A percentile compares a stretch with the other conserved stretches of the same genome.
Conservation (phyloP, 75 land plant genomes). For the Pinus tabuliformis region DNA sequence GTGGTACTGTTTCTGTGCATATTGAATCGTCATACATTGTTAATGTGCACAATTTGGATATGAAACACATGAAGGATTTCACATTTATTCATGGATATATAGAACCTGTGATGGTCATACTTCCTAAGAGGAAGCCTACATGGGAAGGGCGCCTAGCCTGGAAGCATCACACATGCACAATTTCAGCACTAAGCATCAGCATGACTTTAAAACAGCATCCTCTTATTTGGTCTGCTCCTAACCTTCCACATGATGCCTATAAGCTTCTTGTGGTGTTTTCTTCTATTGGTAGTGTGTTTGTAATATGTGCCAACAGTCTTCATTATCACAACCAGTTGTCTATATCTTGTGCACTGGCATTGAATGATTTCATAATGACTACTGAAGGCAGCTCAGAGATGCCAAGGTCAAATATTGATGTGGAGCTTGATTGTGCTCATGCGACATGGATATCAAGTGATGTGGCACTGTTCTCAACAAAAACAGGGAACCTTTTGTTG, state of each 20-base stretch:
- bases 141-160: conserved; percentile 94
- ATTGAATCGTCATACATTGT: too few relatives aligned
- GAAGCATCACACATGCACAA: conserved; percentile 87
- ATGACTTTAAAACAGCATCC: conserved; percentile 95
- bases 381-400: too few relatives aligned
- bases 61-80: too few relatives aligned
- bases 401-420: too few relatives aligned
- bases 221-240: conserved; percentile 87
- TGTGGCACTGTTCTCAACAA: too few relatives aligned
- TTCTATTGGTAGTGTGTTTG: conserved; percentile 94
- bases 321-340: conserved; percentile 99
- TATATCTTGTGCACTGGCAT: conserved; percentile 67
- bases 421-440: too few relatives aligned
- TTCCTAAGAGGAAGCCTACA: conserved; percentile 92
- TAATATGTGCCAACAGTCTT: conserved; percentile 78
- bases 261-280: conserved; percentile 95
- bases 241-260: conserved; percentile 96
- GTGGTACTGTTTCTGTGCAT: too few relatives aligned
- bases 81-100: too few relatives aligned
- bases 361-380: conserved; percentile 52
- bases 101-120: too few relatives aligned
- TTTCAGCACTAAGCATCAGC: conserved; percentile 92
- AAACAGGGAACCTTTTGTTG: too few relatives aligned
- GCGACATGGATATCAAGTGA: too few relatives aligned
- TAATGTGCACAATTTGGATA: too few relatives aligned